Evolutionary conservation across 371 early-diverging fungal species (phyloP).

Genomic region (Mortierella sp.): DNA sequence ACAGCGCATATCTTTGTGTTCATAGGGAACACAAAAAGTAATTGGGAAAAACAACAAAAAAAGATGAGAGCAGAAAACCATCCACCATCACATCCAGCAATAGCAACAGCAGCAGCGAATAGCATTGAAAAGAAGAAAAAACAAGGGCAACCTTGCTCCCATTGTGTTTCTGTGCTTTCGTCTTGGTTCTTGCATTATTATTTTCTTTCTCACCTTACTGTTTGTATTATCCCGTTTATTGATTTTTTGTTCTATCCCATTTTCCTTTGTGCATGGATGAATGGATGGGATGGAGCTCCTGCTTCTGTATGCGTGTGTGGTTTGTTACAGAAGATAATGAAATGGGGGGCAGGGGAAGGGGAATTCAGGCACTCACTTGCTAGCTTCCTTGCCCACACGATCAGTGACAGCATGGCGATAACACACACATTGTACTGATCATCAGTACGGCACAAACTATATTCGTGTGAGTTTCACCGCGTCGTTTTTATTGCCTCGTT

Average conservation of each 20-base stretch:
- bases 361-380: too few species aligned
- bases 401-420: background rate
- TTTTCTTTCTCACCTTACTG: background rate
- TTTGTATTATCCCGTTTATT: background rate
- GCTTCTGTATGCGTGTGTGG: background rate
- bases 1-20: constrained; percentile 12
- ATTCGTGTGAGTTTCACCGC: constrained; percentile 6
- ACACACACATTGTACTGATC: background rate
- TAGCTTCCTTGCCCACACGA: background rate
- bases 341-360: background rate
- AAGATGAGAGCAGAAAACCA: background rate
- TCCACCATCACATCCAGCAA: background rate
- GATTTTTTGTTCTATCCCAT: background rate
- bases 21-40: constrained; percentile 11
- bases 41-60: background rate
- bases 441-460: background rate
- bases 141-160: background rate
- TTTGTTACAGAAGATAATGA: background rate
- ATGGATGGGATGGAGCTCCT: background rate
- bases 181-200: background rate
- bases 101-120: constrained; percentile 3
- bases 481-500: background rate
- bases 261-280: background rate
- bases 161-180: background rate
- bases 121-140: background rate